These are phyloP conservation scores for Golovinomyces cichoracearum DNA, from an alignment of 2,329 filamentous ascomycete species.

Conservation along the genomic window DNA sequence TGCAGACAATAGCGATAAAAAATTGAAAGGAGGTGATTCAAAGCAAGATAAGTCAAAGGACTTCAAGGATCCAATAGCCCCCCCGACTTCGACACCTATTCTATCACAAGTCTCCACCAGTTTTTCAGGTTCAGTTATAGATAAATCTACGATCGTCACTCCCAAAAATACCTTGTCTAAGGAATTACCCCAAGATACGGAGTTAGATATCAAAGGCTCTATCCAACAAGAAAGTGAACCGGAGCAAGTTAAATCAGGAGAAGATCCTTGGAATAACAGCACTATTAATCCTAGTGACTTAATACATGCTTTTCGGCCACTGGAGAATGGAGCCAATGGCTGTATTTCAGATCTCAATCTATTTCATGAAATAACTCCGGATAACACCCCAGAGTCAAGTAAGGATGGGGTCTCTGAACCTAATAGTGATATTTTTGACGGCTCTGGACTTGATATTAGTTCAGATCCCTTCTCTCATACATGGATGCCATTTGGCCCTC, in stretches of 20 bases:
- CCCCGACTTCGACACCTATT: conserved; percentile 21
- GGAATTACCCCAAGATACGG: conserved; percentile 6
- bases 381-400: conserved; percentile 37
- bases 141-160: conserved; percentile 16
- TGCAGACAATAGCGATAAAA: conserved; percentile 15
- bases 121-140: conserved; percentile 21
- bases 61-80: conserved; percentile 16
- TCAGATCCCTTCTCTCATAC: conserved; percentile 16
- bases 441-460: conserved; percentile 26
- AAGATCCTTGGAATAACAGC: conserved; percentile 19
- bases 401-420: conserved; percentile 34
- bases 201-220: conserved; percentile 11
- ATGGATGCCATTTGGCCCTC: conserved; percentile 21
- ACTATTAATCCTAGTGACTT: conserved; percentile 29
- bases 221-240: conserved; percentile 12
- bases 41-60: conserved; percentile 20
- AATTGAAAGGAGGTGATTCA: conserved; percentile 10
- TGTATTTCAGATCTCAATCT: conserved; percentile 27
- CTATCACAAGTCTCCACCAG: conserved; percentile 24
- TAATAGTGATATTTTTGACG: conserved; percentile 35
- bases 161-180: conserved; percentile 7
- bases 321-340: conserved; percentile 21
- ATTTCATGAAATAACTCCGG: conserved; percentile 30
- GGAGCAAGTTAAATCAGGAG: conserved; percentile 3
- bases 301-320: conserved; percentile 18